A percentile compares a stretch with the other conserved stretches of the same genome.
Conservation (phyloP, 169 alveolate species). For the Cryptosporidium felis region DNA sequence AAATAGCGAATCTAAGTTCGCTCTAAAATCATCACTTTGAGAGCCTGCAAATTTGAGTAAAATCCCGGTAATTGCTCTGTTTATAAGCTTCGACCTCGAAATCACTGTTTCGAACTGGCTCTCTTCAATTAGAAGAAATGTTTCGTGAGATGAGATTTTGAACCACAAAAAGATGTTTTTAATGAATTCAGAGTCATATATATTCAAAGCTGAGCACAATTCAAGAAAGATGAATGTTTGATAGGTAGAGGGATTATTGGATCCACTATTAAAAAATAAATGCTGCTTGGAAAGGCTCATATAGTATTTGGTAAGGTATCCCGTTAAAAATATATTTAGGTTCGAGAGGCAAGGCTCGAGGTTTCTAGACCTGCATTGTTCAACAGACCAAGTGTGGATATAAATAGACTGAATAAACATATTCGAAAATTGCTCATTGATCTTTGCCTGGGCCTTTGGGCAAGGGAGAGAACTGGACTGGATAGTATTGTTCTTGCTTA, state of each 20-base stretch:
- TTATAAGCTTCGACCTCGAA: neutral
- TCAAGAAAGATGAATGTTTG: neutral
- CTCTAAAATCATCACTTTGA: neutral
- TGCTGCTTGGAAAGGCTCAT: neutral
- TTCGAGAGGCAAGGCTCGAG: neutral
- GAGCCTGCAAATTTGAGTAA: neutral
- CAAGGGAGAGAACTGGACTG: neutral
- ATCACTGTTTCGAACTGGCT: neutral
- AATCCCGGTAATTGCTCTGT: neutral
- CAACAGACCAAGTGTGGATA: conserved; percentile 12
- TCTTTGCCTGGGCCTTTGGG: neutral
- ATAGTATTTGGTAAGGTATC: conserved; percentile 15
- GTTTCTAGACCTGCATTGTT: conserved; percentile 7
- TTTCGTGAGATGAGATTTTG: neutral
- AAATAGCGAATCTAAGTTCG: neutral
- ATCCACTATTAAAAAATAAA: neutral
- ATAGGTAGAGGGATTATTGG: neutral
- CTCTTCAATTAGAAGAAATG: neutral
- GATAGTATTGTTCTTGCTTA: neutral
- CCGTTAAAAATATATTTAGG: neutral
- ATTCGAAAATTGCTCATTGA: conserved; percentile 30
- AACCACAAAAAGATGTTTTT: neutral
- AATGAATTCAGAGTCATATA: neutral
- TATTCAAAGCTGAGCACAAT: neutral
- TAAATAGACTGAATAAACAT: conserved; percentile 3